Percentiles rank a stretch among this genome's conserved stretches.
phyloP scores from a whole-genome alignment of 352 stramenopile genomes.

The Pseudoperonospora humuli region DNA sequence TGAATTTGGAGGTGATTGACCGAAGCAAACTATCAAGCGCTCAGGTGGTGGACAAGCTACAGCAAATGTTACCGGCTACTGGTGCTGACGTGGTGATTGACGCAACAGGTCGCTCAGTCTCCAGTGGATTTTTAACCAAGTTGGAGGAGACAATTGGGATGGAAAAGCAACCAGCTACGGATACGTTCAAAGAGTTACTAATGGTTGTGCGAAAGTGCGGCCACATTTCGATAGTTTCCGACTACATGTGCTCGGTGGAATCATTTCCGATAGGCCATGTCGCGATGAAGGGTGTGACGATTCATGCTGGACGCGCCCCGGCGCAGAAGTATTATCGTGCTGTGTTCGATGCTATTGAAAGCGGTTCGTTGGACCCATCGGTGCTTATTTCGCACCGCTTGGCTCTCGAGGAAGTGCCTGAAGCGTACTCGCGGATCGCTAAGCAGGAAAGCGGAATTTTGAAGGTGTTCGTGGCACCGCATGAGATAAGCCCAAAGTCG shows the following conservation, averaged over 20 bases:
- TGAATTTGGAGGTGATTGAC: slow-evolving; percentile 61
- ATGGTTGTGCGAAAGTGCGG: slow-evolving; percentile 52
- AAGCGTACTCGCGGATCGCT: slow-evolving; percentile 40
- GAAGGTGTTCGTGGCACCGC: slow-evolving; percentile 52
- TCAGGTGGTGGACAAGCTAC: slow-evolving; percentile 42
- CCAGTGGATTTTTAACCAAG: slow-evolving; percentile 32
- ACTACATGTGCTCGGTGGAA: slow-evolving; percentile 37
- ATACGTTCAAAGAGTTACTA: slow-evolving; percentile 54
- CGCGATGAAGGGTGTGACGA: slow-evolving; percentile 52
- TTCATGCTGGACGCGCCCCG: slow-evolving; percentile 39
- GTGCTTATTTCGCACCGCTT: slow-evolving; percentile 50
- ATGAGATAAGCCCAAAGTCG: slow-evolving; percentile 29
- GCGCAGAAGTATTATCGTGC: slow-evolving; percentile 54
- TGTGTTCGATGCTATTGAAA: slow-evolving; percentile 46
- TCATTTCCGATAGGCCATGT: slow-evolving; percentile 50
- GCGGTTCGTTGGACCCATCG: slow-evolving; percentile 43
- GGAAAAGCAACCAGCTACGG: slow-evolving; percentile 40
- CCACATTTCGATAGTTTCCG: slow-evolving; percentile 42
- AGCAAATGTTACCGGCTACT: slow-evolving; percentile 36
- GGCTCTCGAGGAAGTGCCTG: slow-evolving; percentile 42
- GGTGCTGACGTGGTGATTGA: slow-evolving; percentile 57
- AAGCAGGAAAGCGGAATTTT: slow-evolving; percentile 54
- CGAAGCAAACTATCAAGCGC: slow-evolving; percentile 34
- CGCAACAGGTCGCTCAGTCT: slow-evolving; percentile 28
- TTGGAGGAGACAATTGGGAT: slow-evolving; percentile 40